phyloP scores from a whole-genome alignment of 176 grass and related monocot species.

The Ananas comosus region DNA sequence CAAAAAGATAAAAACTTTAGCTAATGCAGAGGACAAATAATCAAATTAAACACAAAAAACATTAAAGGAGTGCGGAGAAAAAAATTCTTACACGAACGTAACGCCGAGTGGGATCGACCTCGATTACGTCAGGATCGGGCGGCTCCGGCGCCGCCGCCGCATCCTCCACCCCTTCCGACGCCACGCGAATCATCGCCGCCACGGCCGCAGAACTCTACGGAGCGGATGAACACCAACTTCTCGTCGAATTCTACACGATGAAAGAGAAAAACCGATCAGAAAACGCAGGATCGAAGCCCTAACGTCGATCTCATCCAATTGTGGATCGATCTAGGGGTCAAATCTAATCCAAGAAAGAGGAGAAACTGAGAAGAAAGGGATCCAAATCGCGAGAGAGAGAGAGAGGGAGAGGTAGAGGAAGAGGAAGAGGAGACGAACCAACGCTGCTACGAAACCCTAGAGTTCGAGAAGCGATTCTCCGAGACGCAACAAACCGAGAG shows the following conservation, averaged over 20 bases:
- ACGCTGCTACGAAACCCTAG: background rate
- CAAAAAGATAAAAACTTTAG: background rate
- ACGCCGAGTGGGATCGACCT: constrained; percentile 37
- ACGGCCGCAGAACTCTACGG: background rate
- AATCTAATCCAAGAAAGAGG: background rate
- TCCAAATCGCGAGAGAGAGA: too few species aligned
- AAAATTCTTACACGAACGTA: constrained; percentile 35
- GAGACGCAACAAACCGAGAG: background rate
- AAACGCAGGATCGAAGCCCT: background rate
- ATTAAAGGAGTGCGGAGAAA: background rate
- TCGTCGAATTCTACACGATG: background rate
- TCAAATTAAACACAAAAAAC: background rate
- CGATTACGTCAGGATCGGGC: constrained; percentile 31
- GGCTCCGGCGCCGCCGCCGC: constrained; percentile 29
- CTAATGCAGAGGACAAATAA: background rate
- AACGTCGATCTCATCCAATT: background rate
- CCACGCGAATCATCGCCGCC: background rate
- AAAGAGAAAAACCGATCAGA: background rate
- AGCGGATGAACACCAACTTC: background rate
- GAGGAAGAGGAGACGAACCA: background rate
- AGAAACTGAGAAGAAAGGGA: background rate
- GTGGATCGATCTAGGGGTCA: background rate
- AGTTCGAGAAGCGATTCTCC: background rate
- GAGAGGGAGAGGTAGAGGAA: background rate
- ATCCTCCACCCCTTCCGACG: background rate